A percentile compares a stretch with the other conserved stretches of the same genome.
Conservation (phyloP, 1,139 yeast genomes). For the Saccharomyces hybrid region DNA sequence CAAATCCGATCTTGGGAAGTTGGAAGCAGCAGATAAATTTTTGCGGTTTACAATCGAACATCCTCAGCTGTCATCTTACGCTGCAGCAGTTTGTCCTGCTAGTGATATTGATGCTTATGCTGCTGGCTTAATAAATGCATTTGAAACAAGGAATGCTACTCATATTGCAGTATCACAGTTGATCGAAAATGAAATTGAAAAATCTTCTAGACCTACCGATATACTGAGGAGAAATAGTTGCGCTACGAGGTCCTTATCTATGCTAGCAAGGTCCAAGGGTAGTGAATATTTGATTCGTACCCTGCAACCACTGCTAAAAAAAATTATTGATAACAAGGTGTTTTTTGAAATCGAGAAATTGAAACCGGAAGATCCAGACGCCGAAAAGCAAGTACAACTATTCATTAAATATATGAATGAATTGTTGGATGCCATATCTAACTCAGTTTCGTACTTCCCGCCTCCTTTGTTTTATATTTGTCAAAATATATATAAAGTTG, state of each 20-base stretch:
- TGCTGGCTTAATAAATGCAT: slow-evolving; percentile 56
- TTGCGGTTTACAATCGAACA: slow-evolving; percentile 20
- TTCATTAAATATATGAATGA: slow-evolving; percentile 53
- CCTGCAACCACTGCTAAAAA: slow-evolving; percentile 48
- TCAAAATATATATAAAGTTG: slow-evolving; percentile 58
- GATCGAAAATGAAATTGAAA: slow-evolving; percentile 54
- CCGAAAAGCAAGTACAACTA: slow-evolving; percentile 39
- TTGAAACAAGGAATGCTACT: slow-evolving; percentile 46
- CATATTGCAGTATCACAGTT: slow-evolving; percentile 51
- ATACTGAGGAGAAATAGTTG: slow-evolving; percentile 75
- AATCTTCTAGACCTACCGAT: slow-evolving; percentile 58
- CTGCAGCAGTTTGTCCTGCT: slow-evolving; percentile 46
- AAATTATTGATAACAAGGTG: slow-evolving; percentile 44
- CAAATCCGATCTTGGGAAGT: slow-evolving; percentile 28
- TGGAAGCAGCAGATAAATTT: slow-evolving; percentile 27
- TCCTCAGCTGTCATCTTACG: slow-evolving; percentile 33
- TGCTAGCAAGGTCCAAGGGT: slow-evolving; percentile 64
- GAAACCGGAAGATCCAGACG: slow-evolving; percentile 32
- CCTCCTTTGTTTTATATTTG: slow-evolving; percentile 68
- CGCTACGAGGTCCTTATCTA: slow-evolving; percentile 67
- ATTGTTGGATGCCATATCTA: slow-evolving; percentile 54
- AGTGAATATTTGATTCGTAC: slow-evolving; percentile 46
- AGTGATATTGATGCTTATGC: slow-evolving; percentile 70
- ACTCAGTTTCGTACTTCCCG: slow-evolving; percentile 56
- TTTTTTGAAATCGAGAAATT: slow-evolving; percentile 62